Base-by-base conservation (phyloP, 2,329 filamentous ascomycete species). In the Neofusicoccum cordaticola region DNA sequence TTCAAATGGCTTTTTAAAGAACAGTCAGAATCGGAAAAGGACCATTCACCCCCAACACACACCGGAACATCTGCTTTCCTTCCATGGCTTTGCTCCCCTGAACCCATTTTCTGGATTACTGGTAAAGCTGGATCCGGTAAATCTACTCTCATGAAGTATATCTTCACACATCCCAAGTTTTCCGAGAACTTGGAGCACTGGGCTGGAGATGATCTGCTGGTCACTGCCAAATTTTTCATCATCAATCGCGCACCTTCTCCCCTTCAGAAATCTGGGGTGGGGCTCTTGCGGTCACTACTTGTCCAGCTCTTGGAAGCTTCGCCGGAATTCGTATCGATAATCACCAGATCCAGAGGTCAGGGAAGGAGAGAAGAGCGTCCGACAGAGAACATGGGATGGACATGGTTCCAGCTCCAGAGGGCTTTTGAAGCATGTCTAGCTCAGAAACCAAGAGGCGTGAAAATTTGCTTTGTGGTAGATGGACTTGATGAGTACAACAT, bases 101-200 rank as follows among this genome's bases (percentile, higher is more conserved):
- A 5, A 11, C 65, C 67, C 15, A n/a, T 68, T 86, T 77, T 73
- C 63, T 77, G 73, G 69, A 70, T 77, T 45, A 69, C 66, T n/a
- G 75, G 74, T 0, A 77, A 77, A 51, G 69, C 73, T 0, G 76
- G 72, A 0, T 71, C 74, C 1, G 75, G 75, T 1, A 78, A 78
- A 50, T 72, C 67, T 8, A 76, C 72, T 0, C 53, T 77, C 35
- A 69, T 76, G 60, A 77, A 73, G 44, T 76, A 71, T 47, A 42
- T 77, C 15, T 17, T 67, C 1, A 37, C 62, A 1, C 53, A 71
- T 9, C 12, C 47, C 2, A 15, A 56, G 3, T 74, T 71, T 41
- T 8, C 12, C 12, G 11, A 37, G 2, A 12, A 42, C 1, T 63
- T 77, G 7, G 11, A 66, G 2, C 2, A 17, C 1, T 76, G 74